Evolutionary conservation across 148 eudicot genomes (phyloP).

Genomic region (Arbutus unedo): DNA sequence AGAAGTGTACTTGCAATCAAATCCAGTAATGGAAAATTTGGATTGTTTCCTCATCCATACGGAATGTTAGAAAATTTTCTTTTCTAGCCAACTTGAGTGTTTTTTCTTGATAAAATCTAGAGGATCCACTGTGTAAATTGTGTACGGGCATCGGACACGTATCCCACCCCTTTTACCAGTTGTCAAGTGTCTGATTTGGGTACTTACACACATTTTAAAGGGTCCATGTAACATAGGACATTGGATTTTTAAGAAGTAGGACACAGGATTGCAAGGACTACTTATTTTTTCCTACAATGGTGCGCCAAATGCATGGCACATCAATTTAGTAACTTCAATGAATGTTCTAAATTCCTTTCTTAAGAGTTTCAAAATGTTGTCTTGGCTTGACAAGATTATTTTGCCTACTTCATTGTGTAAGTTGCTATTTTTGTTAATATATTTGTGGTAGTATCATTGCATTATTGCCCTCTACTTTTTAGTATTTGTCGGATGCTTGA

Average conservation of each 20-base stretch:
- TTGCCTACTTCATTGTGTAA: neutral
- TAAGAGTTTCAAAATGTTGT: neutral
- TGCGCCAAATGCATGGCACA: neutral
- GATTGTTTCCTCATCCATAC: neutral
- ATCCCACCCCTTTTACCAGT: neutral
- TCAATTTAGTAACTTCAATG: neutral
- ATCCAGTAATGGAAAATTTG: neutral
- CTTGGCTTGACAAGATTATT: neutral
- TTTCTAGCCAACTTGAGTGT: neutral
- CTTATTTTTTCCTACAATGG: neutral
- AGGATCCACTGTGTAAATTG: neutral
- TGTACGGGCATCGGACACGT: neutral
- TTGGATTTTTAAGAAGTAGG: neutral
- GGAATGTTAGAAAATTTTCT: neutral
- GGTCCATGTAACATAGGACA: neutral
- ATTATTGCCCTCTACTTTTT: neutral
- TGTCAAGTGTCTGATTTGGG: neutral
- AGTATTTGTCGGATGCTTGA: neutral
- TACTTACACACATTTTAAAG: neutral
- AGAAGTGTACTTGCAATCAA: neutral
- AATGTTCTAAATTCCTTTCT: neutral
- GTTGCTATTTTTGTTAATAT: neutral
- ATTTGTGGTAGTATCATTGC: neutral
- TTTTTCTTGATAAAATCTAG: neutral
- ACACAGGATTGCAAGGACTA: neutral